These are phyloP conservation scores for Neurospora sp. DNA, from an alignment of 495 filamentous ascomycete genomes.

Conservation along the genomic window DNA sequence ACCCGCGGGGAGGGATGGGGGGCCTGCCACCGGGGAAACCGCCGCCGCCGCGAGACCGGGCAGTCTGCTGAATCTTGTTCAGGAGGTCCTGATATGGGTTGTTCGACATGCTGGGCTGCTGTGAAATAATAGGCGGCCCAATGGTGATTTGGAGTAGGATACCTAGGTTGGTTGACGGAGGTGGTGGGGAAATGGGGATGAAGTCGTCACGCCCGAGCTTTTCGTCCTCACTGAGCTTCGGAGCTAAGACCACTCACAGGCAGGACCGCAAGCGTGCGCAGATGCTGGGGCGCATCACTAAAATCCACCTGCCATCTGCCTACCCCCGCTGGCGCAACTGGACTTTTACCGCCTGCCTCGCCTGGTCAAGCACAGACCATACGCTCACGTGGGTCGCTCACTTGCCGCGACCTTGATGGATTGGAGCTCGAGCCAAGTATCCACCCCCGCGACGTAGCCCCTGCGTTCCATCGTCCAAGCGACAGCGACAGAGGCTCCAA, in stretches of 20 bases:
- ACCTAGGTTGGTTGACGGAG: background rate
- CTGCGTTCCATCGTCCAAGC: background rate
- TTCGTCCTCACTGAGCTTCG: background rate
- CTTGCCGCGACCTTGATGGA: background rate
- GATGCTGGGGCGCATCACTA: background rate
- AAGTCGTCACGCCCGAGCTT: background rate
- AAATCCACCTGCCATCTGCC: background rate
- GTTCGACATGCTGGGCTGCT: constrained; percentile 34
- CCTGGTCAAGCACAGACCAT: background rate
- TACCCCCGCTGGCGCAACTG: background rate
- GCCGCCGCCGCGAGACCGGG: constrained; percentile 16
- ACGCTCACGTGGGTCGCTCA: background rate
- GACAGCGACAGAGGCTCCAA: background rate
- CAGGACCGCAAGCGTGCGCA: background rate
- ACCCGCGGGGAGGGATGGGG: constrained; percentile 12
- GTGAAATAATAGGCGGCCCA: background rate
- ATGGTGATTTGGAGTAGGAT: constrained; percentile 7
- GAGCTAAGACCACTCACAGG: background rate
- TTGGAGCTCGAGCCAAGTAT: background rate
- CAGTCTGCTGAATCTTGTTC: constrained; percentile 20
- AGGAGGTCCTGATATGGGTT: constrained; percentile 37
- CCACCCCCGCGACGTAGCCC: background rate
- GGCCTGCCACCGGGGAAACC: constrained; percentile 32
- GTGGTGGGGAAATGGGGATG: background rate
- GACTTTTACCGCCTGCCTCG: background rate